These are phyloP conservation scores for Aspergillus niger DNA, from an alignment of 2,329 filamentous ascomycete species.

Conservation along the genomic window DNA sequence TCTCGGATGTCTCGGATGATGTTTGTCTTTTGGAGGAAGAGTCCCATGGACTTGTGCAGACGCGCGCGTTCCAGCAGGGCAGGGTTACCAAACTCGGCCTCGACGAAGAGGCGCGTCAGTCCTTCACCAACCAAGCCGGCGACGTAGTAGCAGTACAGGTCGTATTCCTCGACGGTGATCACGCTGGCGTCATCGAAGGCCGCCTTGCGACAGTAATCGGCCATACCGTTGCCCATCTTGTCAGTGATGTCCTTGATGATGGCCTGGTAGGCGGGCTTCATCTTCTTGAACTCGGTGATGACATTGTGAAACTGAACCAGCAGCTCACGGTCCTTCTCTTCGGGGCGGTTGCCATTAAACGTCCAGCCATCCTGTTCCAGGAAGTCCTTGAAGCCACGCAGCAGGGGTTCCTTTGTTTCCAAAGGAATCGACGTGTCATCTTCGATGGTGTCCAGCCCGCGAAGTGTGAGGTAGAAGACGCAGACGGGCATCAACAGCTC, in stretches of 20 bases:
- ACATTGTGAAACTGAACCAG: slow-evolving; percentile 90
- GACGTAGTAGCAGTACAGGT: slow-evolving; percentile 97
- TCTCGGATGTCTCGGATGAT: slow-evolving; percentile 95
- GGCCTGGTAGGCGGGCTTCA: slow-evolving; percentile 79
- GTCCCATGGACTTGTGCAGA: slow-evolving; percentile 92
- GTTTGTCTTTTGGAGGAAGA: slow-evolving; percentile 97
- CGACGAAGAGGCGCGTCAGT: slow-evolving; percentile 84
- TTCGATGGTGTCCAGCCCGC: slow-evolving; percentile 95
- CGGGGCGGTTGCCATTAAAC: slow-evolving; percentile 78
- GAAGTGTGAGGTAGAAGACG: slow-evolving; percentile 89
- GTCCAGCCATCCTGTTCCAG: slow-evolving; percentile 88
- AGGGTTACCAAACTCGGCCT: slow-evolving; percentile 81
- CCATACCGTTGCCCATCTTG: slow-evolving; percentile 98
- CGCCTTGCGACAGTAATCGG: slow-evolving; percentile 85
- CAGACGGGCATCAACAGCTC: slow-evolving; percentile 87
- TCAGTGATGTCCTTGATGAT: slow-evolving; percentile 92
- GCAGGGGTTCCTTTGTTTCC: slow-evolving; percentile 78
- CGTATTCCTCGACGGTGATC: slow-evolving; percentile 82
- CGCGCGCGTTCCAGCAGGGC: slow-evolving; percentile 75
- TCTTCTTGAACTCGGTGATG: slow-evolving; percentile 79
- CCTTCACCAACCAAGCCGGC: slow-evolving; percentile 98
- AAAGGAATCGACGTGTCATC: slow-evolving; percentile 94
- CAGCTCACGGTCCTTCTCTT: slow-evolving; percentile 92
- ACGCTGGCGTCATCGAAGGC: slow-evolving; percentile 80
- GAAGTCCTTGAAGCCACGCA: slow-evolving; percentile 77